These are phyloP conservation scores for Apiospora arundinis DNA, from an alignment of 2,329 filamentous ascomycete species.

Conservation along the genomic window DNA sequence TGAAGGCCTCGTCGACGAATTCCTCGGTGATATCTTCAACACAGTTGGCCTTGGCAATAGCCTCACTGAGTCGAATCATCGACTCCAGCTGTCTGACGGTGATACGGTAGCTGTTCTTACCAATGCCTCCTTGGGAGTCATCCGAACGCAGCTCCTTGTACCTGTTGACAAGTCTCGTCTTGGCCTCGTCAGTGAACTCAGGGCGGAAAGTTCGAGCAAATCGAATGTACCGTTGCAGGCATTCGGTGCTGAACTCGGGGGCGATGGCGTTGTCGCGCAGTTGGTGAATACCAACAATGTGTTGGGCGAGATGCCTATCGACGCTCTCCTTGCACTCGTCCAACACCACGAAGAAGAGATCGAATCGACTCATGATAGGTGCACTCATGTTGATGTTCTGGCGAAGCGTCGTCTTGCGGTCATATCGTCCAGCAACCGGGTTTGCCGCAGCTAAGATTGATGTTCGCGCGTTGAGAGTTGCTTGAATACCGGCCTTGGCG, in stretches of 20 bases:
- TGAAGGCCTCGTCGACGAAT: constrained; percentile 92
- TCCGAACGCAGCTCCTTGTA: constrained; percentile 96
- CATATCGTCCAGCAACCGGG: constrained; percentile 94
- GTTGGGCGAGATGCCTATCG: constrained; percentile 88
- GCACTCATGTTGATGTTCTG: constrained; percentile 99
- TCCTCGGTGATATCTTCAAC: constrained; percentile 84
- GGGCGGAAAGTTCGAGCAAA: constrained; percentile 95
- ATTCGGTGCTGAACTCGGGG: constrained; percentile 95
- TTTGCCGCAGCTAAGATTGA: constrained; percentile 96
- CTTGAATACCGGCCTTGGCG: constrained; percentile 97
- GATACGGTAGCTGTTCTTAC: constrained; percentile 95
- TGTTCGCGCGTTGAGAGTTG: constrained; percentile 93
- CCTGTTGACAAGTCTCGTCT: constrained; percentile 82
- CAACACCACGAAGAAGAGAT: constrained; percentile 96
- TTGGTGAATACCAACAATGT: constrained; percentile 94
- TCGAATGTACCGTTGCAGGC: constrained; percentile 94
- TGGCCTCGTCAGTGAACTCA: constrained; percentile 88
- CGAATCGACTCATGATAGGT: constrained; percentile 99
- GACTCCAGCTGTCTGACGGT: constrained; percentile 95
- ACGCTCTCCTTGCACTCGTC: constrained; percentile 95
- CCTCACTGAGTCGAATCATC: constrained; percentile 93
- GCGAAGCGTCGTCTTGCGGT: constrained; percentile 91
- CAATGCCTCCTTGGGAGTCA: constrained; percentile 91
- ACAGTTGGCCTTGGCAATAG: constrained; percentile 98
- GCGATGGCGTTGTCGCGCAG: constrained; percentile 88